Evolutionary conservation across 345 rosid genomes (phyloP).

Genomic region (Theobroma cacao): DNA sequence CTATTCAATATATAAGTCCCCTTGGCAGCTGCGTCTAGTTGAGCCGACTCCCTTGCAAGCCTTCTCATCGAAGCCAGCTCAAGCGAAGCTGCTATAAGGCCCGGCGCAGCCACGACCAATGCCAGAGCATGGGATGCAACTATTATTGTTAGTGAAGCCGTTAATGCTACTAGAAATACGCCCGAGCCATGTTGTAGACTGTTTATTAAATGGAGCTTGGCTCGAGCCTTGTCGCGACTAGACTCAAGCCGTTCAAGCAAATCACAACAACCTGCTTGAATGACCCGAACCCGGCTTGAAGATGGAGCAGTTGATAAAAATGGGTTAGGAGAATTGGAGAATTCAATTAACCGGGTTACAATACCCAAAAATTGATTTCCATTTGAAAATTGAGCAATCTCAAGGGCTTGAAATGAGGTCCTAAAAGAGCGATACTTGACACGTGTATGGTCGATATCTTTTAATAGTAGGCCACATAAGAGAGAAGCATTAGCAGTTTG

Average conservation of each 20-base stretch:
- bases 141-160: conserved; percentile 55
- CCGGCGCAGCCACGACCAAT: conserved; percentile 59
- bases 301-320: conserved; percentile 29
- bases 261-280: conserved; percentile 36
- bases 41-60: conserved; percentile 38
- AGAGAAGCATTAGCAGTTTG: conserved; percentile 61
- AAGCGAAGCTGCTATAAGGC: conserved; percentile 34
- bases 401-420: conserved; percentile 21
- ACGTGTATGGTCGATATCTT: conserved; percentile 48
- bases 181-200: conserved; percentile 55
- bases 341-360: conserved; percentile 24
- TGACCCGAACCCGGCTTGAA: conserved; percentile 28
- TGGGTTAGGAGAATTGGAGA: conserved; percentile 31
- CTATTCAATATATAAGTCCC: conserved; percentile 71
- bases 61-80: conserved; percentile 35
- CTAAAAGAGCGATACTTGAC: conserved; percentile 30
- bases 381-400: background rate
- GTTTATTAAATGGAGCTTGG: conserved; percentile 36
- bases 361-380: background rate
- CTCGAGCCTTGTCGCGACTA: conserved; percentile 42
- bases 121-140: conserved; percentile 72
- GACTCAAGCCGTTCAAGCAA: conserved; percentile 55
- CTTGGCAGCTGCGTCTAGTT: conserved; percentile 70
- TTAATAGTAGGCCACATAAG: conserved; percentile 50
- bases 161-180: conserved; percentile 49